Evolutionary conservation across 768 basidiomycete genomes (phyloP).

Genomic region (Terana coerulea): DNA sequence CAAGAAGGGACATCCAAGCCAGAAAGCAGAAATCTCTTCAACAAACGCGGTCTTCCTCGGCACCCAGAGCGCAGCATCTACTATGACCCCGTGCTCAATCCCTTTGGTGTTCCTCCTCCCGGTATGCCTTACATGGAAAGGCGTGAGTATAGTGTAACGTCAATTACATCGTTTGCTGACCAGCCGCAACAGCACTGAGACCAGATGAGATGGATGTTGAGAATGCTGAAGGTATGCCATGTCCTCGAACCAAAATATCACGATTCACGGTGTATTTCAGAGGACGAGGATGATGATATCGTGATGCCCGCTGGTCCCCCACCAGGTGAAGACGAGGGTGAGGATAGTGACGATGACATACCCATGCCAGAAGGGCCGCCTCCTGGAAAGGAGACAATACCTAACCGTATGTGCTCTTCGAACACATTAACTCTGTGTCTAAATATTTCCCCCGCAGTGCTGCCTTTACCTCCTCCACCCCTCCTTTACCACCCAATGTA

Average conservation of each 20-base stretch:
- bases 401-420: not conserved
- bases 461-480: constrained; percentile 1
- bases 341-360: constrained; percentile 78
- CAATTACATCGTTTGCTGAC: not conserved
- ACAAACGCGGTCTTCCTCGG: constrained; percentile 78
- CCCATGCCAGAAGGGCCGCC: constrained; percentile 86
- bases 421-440: not conserved
- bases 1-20: constrained; percentile 36
- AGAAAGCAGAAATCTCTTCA: constrained; percentile 66
- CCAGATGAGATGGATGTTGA: constrained; percentile 65
- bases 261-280: constrained; percentile 2
- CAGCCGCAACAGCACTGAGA: constrained; percentile 44
- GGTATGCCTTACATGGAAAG: constrained; percentile 95
- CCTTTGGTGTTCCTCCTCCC: constrained; percentile 89
- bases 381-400: constrained; percentile 20
- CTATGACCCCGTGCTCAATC: constrained; percentile 92
- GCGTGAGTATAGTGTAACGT: constrained; percentile 44
- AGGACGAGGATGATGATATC: constrained; percentile 52
- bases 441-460: not conserved
- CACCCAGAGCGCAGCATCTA: constrained; percentile 93
- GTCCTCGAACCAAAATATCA: constrained; percentile 1
- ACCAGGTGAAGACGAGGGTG: constrained; percentile 44
- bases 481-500: constrained; percentile 20
- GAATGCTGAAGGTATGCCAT: constrained; percentile 53
- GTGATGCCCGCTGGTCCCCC: constrained; percentile 64